Evolutionary conservation across 2,329 filamentous ascomycete genomes (phyloP).

Genomic region (Hymenoscyphus repandus): DNA sequence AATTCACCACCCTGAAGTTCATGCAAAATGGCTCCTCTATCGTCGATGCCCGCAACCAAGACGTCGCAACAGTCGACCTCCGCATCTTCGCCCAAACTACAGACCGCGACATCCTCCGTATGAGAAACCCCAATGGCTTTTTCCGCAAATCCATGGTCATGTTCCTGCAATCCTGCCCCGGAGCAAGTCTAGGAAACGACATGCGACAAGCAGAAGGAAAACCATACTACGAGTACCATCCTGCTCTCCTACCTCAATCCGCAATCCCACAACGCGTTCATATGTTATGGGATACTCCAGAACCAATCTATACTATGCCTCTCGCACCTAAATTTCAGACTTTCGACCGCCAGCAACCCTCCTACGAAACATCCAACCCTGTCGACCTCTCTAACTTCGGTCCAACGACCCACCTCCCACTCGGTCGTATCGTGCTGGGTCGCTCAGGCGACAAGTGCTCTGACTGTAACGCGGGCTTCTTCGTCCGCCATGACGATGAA

Average conservation of each 20-base stretch:
- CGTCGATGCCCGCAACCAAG: constrained; percentile 38
- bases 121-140: constrained; percentile 16
- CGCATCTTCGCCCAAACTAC: constrained; percentile 42
- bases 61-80: constrained; percentile 44
- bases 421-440: constrained; percentile 31
- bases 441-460: constrained; percentile 25
- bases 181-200: constrained; percentile 32
- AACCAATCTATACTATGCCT: neutral
- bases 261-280: constrained; percentile 20
- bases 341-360: neutral
- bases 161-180: constrained; percentile 29
- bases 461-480: constrained; percentile 34
- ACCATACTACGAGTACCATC: constrained; percentile 26
- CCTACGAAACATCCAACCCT: constrained; percentile 1
- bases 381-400: constrained; percentile 19
- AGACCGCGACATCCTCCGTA: constrained; percentile 28
- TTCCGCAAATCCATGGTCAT: constrained; percentile 11
- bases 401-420: constrained; percentile 10
- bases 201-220: constrained; percentile 34
- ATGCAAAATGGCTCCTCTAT: constrained; percentile 34
- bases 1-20: constrained; percentile 32
- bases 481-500: constrained; percentile 34
- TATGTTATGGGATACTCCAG: neutral
- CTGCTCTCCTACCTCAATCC: constrained; percentile 22
- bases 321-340: neutral